Base-by-base conservation (phyloP, 139 green algal genomes). In the Micromonas commoda region DNA sequence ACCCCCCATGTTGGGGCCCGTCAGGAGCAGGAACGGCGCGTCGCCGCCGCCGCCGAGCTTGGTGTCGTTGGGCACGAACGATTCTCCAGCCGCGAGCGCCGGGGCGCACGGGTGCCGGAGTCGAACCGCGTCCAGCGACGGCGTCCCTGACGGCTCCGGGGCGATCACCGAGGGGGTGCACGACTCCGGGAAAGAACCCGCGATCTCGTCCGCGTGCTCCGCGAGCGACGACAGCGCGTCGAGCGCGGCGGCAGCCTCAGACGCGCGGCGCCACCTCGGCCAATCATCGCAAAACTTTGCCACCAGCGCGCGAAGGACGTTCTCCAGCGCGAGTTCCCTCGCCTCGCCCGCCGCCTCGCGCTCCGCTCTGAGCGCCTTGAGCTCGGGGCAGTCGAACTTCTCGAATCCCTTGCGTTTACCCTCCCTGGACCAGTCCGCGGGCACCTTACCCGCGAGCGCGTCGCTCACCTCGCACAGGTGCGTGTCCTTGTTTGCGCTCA, bases 1-100 rank as follows among this genome's bases (percentile, higher is more conserved):
- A 80, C 95, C 95, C 63, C 95, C 95, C 95, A 98, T 99, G 87
- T 99, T 99, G 69, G 95, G 94, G 0, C 95, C 90, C 68, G 88
- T 83, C n/a, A 89, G 71, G 31, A 89, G 38, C 39, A 86, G 65
- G 34, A 89, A 81, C 37, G 16, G 52, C 21, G 51, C 69, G 24
- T 21, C 24, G 26, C 53, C 13, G 83, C 33, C 69, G 24, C 61
- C 83, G 3, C 93, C 94, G 26, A 99, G 85, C 23, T 73, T 29
- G 1, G 96, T 85, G 82, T 97, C 89, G 82, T 99, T 99, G 51
- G 95, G 94, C 69, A 99, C 94, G 88, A 98, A 78, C 52, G 53
- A 34, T 19, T 70, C 16, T 19, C 63, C 63, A 2, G 26, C 21
- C 21, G 20, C 29, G 26, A 68, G 34, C 51, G 53, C 28, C 20